phyloP scores from a whole-genome alignment of 2,329 filamentous ascomycete genomes.

The Pseudocercospora cruenta region DNA sequence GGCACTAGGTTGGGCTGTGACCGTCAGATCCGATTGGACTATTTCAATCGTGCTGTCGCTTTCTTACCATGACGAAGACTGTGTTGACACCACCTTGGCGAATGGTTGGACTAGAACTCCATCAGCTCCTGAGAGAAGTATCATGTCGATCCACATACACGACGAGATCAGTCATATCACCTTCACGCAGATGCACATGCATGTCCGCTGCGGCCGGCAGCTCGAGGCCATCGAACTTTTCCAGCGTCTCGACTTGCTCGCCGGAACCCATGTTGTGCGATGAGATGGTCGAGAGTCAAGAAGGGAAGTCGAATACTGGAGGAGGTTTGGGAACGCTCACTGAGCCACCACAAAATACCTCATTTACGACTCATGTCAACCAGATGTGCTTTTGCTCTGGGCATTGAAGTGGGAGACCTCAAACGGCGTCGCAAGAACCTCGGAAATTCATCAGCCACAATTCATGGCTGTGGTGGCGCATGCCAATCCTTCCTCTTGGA shows the following conservation, averaged over 20 bases:
- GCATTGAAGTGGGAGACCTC: not conserved
- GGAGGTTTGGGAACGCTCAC: too few relatives aligned
- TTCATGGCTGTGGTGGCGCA: not conserved
- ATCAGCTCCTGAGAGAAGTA: conserved; percentile 14
- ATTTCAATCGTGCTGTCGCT: not conserved
- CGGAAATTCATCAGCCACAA: not conserved
- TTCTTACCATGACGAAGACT: conserved; percentile 57
- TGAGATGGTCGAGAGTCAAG: too few relatives aligned
- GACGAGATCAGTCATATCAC: conserved; percentile 56
- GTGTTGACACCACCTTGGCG: conserved; percentile 56
- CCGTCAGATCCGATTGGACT: not conserved
- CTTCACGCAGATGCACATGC: conserved; percentile 57
- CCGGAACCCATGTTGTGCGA: conserved; percentile 31
- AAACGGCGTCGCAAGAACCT: not conserved
- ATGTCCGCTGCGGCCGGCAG: conserved; percentile 55
- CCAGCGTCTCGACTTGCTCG: conserved; percentile 34
- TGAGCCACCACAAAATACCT: too few relatives aligned
- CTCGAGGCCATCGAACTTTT: conserved; percentile 49
- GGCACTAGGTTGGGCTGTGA: conserved; percentile 55
- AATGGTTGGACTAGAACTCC: conserved; percentile 48
- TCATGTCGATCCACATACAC: conserved; percentile 29
- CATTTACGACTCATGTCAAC: not conserved
- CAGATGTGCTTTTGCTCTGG: conserved; percentile 1
- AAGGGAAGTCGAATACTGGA: too few relatives aligned
- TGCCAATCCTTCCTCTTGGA: not conserved